A percentile compares a stretch with the other conserved stretches of the same genome.
Conservation (phyloP, 2,329 filamentous ascomycete genomes). For the Sporothrix protearum region DNA sequence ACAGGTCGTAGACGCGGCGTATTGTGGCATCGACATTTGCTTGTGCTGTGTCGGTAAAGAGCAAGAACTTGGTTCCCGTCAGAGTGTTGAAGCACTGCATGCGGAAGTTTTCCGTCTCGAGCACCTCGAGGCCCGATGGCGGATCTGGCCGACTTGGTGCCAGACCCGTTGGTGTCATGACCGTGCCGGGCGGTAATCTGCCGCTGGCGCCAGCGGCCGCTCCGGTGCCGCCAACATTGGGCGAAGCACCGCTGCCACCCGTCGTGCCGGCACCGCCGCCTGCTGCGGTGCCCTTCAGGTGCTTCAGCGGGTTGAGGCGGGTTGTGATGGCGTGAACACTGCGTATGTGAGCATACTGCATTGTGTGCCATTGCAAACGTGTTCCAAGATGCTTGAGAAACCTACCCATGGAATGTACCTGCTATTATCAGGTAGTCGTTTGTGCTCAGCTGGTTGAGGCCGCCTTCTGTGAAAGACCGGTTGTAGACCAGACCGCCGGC, state of each 20-base stretch:
- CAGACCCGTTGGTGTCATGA: slow-evolving; percentile 28
- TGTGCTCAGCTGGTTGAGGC: slow-evolving; percentile 79
- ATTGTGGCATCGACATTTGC: slow-evolving; percentile 82
- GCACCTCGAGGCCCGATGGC: slow-evolving; percentile 78
- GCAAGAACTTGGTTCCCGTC: slow-evolving; percentile 90
- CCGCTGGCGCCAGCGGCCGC: background rate
- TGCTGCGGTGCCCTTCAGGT: slow-evolving; percentile 30
- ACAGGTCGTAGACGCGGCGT: slow-evolving; percentile 85
- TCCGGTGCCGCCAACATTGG: background rate
- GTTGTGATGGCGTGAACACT: slow-evolving; percentile 68
- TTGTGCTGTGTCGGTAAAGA: slow-evolving; percentile 89
- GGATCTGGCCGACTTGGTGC: slow-evolving; percentile 55
- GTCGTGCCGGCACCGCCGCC: slow-evolving; percentile 34
- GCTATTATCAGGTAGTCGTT: slow-evolving; percentile 97
- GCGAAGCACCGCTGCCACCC: slow-evolving; percentile 20
- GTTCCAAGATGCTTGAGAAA: too few species aligned
- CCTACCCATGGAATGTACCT: slow-evolving; percentile 91
- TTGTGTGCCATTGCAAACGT: too few species aligned
- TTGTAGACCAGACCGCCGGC: slow-evolving; percentile 95
- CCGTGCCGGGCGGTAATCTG: slow-evolving; percentile 22
- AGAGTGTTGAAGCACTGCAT: slow-evolving; percentile 94
- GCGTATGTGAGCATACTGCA: slow-evolving; percentile 21
- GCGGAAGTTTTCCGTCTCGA: slow-evolving; percentile 91
- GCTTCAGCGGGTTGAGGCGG: slow-evolving; percentile 56
- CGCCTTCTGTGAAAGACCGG: slow-evolving; percentile 82